Conservation (phyloP, 2,329 filamentous ascomycete species). For the Fusarium tanahbumbuense region DNA sequence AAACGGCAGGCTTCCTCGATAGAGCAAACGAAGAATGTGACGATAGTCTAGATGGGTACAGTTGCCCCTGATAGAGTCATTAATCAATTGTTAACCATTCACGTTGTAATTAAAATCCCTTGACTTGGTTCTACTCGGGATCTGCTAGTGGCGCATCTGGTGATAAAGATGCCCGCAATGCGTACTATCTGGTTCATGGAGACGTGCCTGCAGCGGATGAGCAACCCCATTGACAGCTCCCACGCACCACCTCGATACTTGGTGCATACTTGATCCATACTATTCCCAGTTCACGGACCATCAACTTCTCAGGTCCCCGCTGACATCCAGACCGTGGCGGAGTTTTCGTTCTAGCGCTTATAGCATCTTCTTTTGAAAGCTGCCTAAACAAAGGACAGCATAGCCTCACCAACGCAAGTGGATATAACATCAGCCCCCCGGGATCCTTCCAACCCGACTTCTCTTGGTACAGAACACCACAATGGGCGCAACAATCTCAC, state of each 20-base stretch:
- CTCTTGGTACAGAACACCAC: accelerated
- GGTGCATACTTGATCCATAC: accelerated
- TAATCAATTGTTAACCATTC: too few species aligned
- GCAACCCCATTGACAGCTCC: accelerated
- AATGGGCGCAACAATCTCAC: conserved; percentile 11
- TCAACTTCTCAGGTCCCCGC: background rate
- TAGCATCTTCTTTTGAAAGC: background rate
- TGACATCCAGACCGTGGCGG: background rate
- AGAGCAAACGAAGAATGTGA: too few species aligned
- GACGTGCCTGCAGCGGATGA: background rate
- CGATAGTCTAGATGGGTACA: too few species aligned
- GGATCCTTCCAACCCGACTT: too few species aligned
- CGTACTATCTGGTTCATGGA: too few species aligned
- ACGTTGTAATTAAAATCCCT: too few species aligned
- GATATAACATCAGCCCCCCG: background rate
- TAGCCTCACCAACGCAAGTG: too few species aligned
- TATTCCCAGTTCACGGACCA: background rate
- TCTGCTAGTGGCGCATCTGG: too few species aligned
- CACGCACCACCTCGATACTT: background rate
- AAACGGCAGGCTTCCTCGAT: too few species aligned
- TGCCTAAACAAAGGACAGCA: background rate
- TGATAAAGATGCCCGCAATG: too few species aligned
- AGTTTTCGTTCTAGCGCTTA: background rate
- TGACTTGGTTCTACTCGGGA: too few species aligned
- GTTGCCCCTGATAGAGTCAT: accelerated